Conservation (phyloP, 1,284 basidiomycete species). For the Trametes sp. region DNA sequence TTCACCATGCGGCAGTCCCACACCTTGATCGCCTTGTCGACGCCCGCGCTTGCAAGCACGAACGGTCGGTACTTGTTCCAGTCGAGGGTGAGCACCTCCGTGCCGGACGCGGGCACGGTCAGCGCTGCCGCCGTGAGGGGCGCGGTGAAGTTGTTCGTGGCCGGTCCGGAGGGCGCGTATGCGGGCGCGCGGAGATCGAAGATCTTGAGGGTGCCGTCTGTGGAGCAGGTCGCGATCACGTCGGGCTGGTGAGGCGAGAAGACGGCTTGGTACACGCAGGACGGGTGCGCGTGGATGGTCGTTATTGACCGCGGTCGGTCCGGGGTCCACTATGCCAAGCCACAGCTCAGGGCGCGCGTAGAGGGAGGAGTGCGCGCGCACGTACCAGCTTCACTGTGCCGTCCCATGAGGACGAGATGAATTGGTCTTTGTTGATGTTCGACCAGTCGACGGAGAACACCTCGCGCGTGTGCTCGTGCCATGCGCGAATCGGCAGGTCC, state of each 20-base stretch:
- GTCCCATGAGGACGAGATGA: constrained; percentile 94
- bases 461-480: constrained; percentile 94
- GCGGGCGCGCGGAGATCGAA: constrained; percentile 78
- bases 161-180: constrained; percentile 43
- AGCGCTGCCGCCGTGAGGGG: constrained; percentile 71
- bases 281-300: constrained; percentile 83
- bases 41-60: constrained; percentile 80
- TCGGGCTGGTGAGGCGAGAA: constrained; percentile 94
- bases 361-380: background rate
- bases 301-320: constrained; percentile 79
- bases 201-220: constrained; percentile 83
- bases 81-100: constrained; percentile 81
- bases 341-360: background rate
- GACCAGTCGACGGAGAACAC: constrained; percentile 98
- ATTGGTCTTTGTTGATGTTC: constrained; percentile 91
- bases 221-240: constrained; percentile 82
- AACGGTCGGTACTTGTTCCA: constrained; percentile 94
- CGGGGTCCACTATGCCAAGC: constrained; percentile 80
- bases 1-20: constrained; percentile 90
- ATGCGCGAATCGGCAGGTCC: constrained; percentile 89
- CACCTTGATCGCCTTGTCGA: constrained; percentile 81
- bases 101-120: constrained; percentile 74
- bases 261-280: constrained; percentile 88
- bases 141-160: constrained; percentile 61
- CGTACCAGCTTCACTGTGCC: constrained; percentile 88